Evolutionary conservation across 768 basidiomycete species (phyloP).

Genomic region (Rickenella mellea): DNA sequence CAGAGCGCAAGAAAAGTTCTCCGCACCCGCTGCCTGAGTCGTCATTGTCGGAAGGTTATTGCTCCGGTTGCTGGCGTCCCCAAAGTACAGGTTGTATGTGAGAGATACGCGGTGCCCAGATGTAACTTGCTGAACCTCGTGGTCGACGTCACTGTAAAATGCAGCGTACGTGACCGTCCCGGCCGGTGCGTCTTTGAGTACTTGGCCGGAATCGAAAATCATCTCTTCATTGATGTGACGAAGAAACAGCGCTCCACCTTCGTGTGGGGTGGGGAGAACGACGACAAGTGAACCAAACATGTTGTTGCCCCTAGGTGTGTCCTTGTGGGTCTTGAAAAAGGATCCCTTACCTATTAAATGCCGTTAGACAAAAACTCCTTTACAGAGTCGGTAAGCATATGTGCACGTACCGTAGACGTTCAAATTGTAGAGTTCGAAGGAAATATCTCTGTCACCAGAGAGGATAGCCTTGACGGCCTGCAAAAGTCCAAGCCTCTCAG

Average conservation of each 20-base stretch:
- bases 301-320: constrained; percentile 30
- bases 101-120: constrained; percentile 35
- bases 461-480: constrained; percentile 16
- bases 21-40: constrained; percentile 2
- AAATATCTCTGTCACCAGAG: constrained; percentile 16
- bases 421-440: constrained; percentile 32
- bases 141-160: constrained; percentile 36
- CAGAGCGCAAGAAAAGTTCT: constrained; percentile 9
- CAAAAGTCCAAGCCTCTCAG: constrained; percentile 17
- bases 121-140: constrained; percentile 32
- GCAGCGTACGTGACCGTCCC: constrained; percentile 26
- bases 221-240: constrained; percentile 23
- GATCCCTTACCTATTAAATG: constrained; percentile 24
- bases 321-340: constrained; percentile 42
- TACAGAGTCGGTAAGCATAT: background rate
- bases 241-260: constrained; percentile 34
- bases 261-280: constrained; percentile 35
- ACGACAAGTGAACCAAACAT: constrained; percentile 48
- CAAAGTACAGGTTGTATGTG: constrained; percentile 31
- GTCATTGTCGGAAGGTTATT: background rate
- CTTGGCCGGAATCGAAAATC: constrained; percentile 26
- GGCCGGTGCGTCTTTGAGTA: constrained; percentile 6
- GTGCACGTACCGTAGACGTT: constrained; percentile 31
- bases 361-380: background rate
- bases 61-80: constrained; percentile 4